Conservation (phyloP, 345 rosid genomes). For the Eucalyptus microcorys region DNA sequence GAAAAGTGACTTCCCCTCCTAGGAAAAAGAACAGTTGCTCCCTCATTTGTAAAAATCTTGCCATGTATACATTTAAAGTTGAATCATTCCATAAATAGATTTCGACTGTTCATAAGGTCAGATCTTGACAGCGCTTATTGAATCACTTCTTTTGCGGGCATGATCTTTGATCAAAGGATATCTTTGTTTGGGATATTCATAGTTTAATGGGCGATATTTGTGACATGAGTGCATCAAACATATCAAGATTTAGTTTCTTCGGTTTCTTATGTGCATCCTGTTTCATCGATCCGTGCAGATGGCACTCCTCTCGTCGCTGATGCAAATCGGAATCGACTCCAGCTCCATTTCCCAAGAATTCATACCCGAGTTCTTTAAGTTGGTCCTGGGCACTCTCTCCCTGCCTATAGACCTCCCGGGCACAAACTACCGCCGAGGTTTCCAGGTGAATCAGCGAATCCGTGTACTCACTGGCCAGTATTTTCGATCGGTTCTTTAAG, state of each 20-base stretch:
- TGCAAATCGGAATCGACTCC: constrained; percentile 42
- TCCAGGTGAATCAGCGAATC: constrained; percentile 25
- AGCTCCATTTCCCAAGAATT: constrained; percentile 19
- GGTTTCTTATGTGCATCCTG: background rate
- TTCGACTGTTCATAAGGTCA: background rate
- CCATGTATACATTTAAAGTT: background rate
- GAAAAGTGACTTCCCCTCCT: background rate
- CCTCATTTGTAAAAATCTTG: background rate
- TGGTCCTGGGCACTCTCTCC: constrained; percentile 69
- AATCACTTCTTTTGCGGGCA: background rate
- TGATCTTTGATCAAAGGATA: background rate
- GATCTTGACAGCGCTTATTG: background rate
- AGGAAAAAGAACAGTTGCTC: background rate
- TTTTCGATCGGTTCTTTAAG: background rate
- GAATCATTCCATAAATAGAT: background rate
- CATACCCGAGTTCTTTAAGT: constrained; percentile 61
- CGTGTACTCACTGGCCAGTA: background rate
- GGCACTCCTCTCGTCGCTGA: constrained; percentile 67
- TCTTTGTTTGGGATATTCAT: background rate
- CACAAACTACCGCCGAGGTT: constrained; percentile 45
- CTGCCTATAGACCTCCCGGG: constrained; percentile 70
- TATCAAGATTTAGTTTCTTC: background rate
- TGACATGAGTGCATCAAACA: background rate
- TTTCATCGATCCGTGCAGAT: constrained; percentile 18
- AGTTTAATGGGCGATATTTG: background rate